Conservation (phyloP, 2,329 filamentous ascomycete genomes). For the Pseudogymnoascus sp. region DNA sequence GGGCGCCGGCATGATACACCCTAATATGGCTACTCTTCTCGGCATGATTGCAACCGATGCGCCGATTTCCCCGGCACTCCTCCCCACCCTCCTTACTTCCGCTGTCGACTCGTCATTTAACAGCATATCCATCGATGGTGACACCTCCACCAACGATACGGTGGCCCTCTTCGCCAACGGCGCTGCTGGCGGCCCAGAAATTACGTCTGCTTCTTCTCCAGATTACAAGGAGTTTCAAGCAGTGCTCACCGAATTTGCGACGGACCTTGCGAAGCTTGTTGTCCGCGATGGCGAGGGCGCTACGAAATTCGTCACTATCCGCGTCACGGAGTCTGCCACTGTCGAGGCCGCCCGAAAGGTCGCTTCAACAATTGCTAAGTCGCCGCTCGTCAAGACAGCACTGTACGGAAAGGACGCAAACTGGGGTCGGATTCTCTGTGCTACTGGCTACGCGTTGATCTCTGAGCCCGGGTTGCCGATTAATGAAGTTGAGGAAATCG, state of each 20-base stretch:
- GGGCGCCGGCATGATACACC: conserved; percentile 97
- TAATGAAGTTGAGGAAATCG: conserved; percentile 55
- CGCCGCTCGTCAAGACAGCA: conserved; percentile 92
- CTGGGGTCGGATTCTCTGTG: conserved; percentile 95
- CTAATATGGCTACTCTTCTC: conserved; percentile 95
- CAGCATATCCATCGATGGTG: conserved; percentile 91
- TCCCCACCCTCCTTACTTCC: conserved; percentile 62
- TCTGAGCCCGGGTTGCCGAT: conserved; percentile 49
- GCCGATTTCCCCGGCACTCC: conserved; percentile 60
- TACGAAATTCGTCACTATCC: conserved; percentile 95
- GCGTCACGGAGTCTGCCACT: conserved; percentile 64
- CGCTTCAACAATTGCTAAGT: conserved; percentile 81
- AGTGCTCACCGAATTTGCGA: conserved; percentile 69
- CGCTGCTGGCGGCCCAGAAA: conserved; percentile 66
- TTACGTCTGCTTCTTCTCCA: conserved; percentile 45
- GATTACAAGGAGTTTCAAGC: conserved; percentile 66
- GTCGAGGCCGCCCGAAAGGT: conserved; percentile 69
- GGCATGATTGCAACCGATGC: conserved; percentile 89
- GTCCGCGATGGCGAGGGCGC: conserved; percentile 95
- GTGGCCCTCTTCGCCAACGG: conserved; percentile 93
- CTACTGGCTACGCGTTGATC: conserved; percentile 72
- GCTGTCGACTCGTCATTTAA: conserved; percentile 87
- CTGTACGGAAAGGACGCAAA: conserved; percentile 96
- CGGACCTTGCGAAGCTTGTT: conserved; percentile 81
- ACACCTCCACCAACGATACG: conserved; percentile 96